Conservation (phyloP, 2,329 filamentous ascomycete genomes). For the Hypoxylon sp. region DNA sequence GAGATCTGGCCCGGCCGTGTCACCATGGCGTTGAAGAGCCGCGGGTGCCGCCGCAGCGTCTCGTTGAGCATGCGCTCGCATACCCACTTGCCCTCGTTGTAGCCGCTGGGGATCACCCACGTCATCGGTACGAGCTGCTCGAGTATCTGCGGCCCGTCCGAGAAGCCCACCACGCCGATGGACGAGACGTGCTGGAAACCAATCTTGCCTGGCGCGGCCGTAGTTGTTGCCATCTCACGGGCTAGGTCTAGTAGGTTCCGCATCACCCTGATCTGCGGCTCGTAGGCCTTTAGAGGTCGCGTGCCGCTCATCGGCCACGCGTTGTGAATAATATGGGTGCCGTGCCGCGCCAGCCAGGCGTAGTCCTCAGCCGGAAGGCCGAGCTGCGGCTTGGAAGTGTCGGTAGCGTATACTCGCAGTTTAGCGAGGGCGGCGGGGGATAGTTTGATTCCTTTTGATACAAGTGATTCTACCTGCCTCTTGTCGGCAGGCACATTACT, state of each 20-base stretch:
- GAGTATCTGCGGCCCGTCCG: not conserved
- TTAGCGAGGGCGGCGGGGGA: conserved; percentile 42
- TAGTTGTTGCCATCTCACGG: conserved; percentile 37
- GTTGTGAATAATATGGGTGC: conserved; percentile 60
- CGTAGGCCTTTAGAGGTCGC: conserved; percentile 49
- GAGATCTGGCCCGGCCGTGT: conserved; percentile 62
- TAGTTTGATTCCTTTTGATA: conserved; percentile 21
- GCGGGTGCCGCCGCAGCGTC: not conserved
- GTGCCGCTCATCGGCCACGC: conserved; percentile 59
- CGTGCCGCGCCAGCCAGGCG: conserved; percentile 43
- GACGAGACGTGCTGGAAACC: not conserved
- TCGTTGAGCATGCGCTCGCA: not conserved
- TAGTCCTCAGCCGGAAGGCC: conserved; percentile 53
- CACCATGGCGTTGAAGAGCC: conserved; percentile 52
- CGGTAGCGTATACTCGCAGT: conserved; percentile 50
- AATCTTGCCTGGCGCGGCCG: conserved; percentile 28
- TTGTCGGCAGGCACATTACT: conserved; percentile 10
- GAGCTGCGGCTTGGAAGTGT: conserved; percentile 50
- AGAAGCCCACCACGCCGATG: not conserved
- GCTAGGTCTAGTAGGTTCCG: conserved; percentile 57
- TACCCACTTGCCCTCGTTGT: not conserved
- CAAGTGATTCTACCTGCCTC: conserved; percentile 25
- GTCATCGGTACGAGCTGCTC: not conserved
- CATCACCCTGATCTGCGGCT: conserved; percentile 54
- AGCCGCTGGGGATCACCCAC: not conserved